Percentiles rank a stretch among this genome's conserved stretches.
These are phyloP conservation scores for Picea sitchensis DNA, from an alignment of 75 land plant genomes.

Conservation along the genomic window DNA sequence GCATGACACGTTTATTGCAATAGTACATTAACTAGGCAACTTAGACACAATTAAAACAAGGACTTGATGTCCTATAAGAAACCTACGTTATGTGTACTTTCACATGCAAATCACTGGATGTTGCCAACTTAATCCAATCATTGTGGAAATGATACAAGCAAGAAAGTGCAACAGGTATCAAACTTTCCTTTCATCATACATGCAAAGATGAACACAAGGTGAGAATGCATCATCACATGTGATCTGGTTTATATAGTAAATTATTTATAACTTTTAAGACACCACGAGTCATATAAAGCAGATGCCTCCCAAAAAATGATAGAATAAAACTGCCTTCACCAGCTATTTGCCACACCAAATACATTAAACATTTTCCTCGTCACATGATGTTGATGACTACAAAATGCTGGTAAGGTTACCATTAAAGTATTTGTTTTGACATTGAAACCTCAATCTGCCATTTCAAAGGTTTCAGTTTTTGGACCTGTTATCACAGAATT, in stretches of 20 bases:
- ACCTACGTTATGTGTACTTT: no score
- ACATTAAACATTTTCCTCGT: background rate
- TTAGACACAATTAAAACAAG: no score
- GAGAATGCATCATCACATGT: background rate
- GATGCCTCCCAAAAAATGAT: background rate
- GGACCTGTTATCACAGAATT: no score
- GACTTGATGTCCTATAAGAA: no score
- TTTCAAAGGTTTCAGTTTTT: no score
- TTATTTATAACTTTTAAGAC: no score
- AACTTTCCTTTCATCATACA: background rate
- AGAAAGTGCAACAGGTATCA: background rate
- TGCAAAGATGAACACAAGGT: background rate
- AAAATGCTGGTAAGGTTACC: background rate
- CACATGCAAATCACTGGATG: background rate
- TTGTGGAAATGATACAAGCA: background rate
- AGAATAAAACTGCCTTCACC: background rate
- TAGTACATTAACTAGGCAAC: no score
- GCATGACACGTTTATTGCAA: background rate
- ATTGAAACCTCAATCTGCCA: no score
- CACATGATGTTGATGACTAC: background rate
- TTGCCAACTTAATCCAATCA: background rate
- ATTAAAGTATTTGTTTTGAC: no score
- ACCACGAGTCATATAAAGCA: no score
- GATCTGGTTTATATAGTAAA: background rate
- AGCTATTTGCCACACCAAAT: background rate